These are phyloP conservation scores for Cladosporium velox DNA, from an alignment of 2,329 filamentous ascomycete species.

Conservation along the genomic window DNA sequence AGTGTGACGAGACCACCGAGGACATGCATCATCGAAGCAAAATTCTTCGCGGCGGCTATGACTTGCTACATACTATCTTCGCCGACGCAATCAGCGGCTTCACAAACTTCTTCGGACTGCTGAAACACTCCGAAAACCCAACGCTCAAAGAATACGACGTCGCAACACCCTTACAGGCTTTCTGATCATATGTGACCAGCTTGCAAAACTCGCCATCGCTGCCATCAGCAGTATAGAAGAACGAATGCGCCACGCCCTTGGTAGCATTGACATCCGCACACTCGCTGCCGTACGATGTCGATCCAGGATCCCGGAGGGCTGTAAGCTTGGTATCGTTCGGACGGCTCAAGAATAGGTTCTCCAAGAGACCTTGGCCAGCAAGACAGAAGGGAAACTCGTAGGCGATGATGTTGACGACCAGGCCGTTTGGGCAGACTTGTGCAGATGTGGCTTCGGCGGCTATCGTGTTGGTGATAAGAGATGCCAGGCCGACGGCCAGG, in stretches of 20 bases:
- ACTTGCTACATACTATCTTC: background rate
- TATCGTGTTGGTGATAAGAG: background rate
- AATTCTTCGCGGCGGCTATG: too few species aligned
- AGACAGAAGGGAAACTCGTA: slow-evolving; percentile 20
- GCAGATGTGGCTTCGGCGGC: background rate
- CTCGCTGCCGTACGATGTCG: background rate
- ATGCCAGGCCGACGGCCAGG: background rate
- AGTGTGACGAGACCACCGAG: too few species aligned
- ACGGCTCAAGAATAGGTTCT: slow-evolving; percentile 15
- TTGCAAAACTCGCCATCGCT: background rate
- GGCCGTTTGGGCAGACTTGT: background rate
- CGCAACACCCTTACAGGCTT: background rate
- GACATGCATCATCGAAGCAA: too few species aligned
- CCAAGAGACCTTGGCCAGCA: background rate
- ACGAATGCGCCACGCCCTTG: slow-evolving; percentile 13
- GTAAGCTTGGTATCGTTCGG: slow-evolving; percentile 11
- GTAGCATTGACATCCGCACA: slow-evolving; percentile 8
- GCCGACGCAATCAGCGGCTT: slow-evolving; percentile 9
- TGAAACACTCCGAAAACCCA: slow-evolving; percentile 16
- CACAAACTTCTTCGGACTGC: slow-evolving; percentile 3
- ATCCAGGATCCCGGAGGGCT: background rate
- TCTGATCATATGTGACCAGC: slow-evolving; percentile 4
- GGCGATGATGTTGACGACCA: slow-evolving; percentile 15
- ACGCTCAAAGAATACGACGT: background rate
- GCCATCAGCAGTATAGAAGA: slow-evolving; percentile 13